Conservation (phyloP, 768 basidiomycete genomes). For the Pholiota microspora region DNA sequence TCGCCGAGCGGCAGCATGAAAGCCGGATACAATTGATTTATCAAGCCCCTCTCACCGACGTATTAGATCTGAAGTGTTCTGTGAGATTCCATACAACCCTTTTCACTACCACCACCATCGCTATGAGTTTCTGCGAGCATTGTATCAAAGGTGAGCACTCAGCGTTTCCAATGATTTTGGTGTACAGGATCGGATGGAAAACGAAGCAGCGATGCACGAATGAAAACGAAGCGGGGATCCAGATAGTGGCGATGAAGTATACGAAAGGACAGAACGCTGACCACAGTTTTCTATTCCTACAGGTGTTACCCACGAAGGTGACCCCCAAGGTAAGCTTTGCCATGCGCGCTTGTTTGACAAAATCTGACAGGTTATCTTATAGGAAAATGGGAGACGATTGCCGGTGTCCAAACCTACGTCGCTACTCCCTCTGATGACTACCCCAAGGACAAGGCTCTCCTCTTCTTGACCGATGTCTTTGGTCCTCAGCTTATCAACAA, state of each 20-base stretch:
- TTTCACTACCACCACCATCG: slow-evolving; percentile 5
- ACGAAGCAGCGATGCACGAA: neutral
- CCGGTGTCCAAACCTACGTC: slow-evolving; percentile 50
- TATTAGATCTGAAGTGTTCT: neutral
- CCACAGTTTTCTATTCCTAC: neutral
- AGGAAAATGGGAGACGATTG: slow-evolving; percentile 49
- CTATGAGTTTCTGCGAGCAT: slow-evolving; percentile 42
- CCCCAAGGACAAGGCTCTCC: slow-evolving; percentile 52
- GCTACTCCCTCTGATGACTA: slow-evolving; percentile 50
- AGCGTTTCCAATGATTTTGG: neutral
- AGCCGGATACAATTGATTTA: neutral
- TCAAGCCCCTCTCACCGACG: neutral
- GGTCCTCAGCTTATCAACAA: slow-evolving; percentile 47
- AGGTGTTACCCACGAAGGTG: slow-evolving; percentile 54
- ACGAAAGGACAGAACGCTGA: neutral
- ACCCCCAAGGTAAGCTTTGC: slow-evolving; percentile 34
- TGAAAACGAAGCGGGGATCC: neutral
- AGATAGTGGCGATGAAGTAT: neutral
- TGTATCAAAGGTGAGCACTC: slow-evolving; percentile 47
- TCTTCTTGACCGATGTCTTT: slow-evolving; percentile 54
- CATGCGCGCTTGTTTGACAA: neutral
- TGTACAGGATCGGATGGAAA: neutral
- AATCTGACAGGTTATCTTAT: neutral
- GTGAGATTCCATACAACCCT: neutral
- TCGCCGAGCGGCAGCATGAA: neutral